Evolutionary conservation across 2,329 filamentous ascomycete genomes (phyloP).

Genomic region (Aspergillus carbonarius): DNA sequence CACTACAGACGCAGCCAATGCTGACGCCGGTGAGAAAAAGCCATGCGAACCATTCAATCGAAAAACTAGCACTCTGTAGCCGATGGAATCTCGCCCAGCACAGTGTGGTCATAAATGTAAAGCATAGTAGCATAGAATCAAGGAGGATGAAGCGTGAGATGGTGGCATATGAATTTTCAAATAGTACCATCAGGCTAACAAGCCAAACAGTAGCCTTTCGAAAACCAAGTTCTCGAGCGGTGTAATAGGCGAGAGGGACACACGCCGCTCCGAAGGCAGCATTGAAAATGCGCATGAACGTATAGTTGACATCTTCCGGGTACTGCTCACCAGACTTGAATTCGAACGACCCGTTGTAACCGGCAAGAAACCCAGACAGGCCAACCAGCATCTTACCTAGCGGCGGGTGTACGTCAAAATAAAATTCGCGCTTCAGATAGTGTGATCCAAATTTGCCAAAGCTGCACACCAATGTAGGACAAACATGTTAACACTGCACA

Average conservation of each 20-base stretch:
- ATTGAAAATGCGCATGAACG: conserved; percentile 98
- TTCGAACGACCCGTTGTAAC: conserved; percentile 98
- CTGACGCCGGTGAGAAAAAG: conserved; percentile 89
- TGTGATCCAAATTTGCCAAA: conserved; percentile 90
- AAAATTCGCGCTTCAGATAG: conserved; percentile 98
- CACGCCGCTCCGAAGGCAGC: conserved; percentile 90
- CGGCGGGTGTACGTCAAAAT: conserved; percentile 95
- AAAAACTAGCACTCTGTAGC: conserved; percentile 81
- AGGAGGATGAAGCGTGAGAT: conserved; percentile 98
- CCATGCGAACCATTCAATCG: conserved; percentile 91
- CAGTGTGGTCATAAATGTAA: conserved; percentile 94
- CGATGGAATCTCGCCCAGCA: conserved; percentile 98
- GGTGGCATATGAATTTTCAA: conserved; percentile 98
- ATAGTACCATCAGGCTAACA: conserved; percentile 93
- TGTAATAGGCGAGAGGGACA: conserved; percentile 92
- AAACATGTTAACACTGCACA: not conserved
- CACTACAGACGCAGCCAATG: conserved; percentile 96
- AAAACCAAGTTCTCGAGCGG: conserved; percentile 85
- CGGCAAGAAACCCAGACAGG: conserved; percentile 90
- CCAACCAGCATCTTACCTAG: conserved; percentile 98
- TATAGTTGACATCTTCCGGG: conserved; percentile 90
- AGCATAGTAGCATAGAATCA: conserved; percentile 97
- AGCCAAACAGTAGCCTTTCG: conserved; percentile 88
- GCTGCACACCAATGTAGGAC: conserved; percentile 25
- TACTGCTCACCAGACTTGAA: conserved; percentile 99